Evolutionary conservation across 2,329 filamentous ascomycete genomes (phyloP).

Genomic region (Pseudocercospora fuligena): DNA sequence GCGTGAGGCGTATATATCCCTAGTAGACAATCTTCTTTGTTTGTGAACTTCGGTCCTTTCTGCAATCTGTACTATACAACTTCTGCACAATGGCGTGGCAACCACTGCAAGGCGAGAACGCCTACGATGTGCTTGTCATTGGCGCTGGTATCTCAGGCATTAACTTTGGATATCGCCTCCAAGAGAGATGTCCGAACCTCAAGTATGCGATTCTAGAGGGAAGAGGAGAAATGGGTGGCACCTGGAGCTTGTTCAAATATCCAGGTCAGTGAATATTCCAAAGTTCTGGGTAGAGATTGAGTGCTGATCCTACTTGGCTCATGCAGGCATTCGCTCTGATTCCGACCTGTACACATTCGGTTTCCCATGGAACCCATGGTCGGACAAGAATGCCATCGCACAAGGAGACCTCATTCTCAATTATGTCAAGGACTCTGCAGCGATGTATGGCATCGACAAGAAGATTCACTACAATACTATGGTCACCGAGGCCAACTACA

Average conservation of each 20-base stretch:
- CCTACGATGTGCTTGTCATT: conserved; percentile 62
- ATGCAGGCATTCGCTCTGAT: conserved; percentile 58
- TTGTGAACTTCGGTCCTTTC: background rate
- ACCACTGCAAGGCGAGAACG: conserved; percentile 30
- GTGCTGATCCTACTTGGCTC: background rate
- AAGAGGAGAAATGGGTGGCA: conserved; percentile 70
- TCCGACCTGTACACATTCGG: conserved; percentile 57
- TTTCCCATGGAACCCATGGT: conserved; percentile 74
- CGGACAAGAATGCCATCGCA: conserved; percentile 52
- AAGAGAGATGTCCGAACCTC: conserved; percentile 54
- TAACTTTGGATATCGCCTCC: conserved; percentile 69
- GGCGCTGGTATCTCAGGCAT: conserved; percentile 78
- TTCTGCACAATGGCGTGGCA: conserved; percentile 29
- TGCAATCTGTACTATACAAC: too few species aligned
- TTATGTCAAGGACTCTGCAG: conserved; percentile 51
- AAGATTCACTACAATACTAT: conserved; percentile 51
- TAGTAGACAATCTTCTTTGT: background rate
- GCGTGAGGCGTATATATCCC: background rate
- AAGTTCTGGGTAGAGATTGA: background rate
- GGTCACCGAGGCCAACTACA: conserved; percentile 49
- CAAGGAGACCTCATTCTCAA: conserved; percentile 50
- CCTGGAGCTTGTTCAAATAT: conserved; percentile 79
- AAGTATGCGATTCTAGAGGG: conserved; percentile 71
- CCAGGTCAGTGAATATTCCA: conserved; percentile 46
- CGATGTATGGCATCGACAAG: conserved; percentile 52